Base-by-base conservation (phyloP, 2,329 filamentous ascomycete genomes). In the Aspergillus fijiensis region DNA sequence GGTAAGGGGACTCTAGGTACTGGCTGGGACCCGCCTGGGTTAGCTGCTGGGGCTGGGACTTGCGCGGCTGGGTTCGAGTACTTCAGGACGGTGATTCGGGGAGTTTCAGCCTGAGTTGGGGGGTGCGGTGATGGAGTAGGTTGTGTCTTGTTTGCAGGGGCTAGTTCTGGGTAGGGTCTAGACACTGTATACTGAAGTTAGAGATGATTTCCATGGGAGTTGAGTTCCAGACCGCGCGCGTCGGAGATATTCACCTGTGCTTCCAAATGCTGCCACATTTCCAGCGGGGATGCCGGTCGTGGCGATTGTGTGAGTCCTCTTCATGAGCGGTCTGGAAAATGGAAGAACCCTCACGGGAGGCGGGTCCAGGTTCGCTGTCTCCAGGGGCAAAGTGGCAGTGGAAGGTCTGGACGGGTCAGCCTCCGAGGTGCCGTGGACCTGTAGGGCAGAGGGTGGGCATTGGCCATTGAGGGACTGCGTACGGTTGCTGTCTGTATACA, bases 331-430 rank as follows among this genome's bases (percentile, higher is more conserved):
- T 57, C 70, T 76, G 27, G 68, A 56, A 58, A 80, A 81, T 2
- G 79, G 79, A 0, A 81, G 70, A 16, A 75, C 69, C 61, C 79
- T 64, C 60, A 72, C 78, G 21, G 79, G 79, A 16, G 79, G 79
- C n/a, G 80, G 67, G 55, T 73, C 66, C 50, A 74, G 63, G 33
- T 72, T 70, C 4, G 42, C 4, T 77, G 65, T n/a, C 67, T 60
- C 25, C 72, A 63, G 6, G 65, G 51, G 16, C 74, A 70, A 48
- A 70, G 71, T 68, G 6, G 69, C 63, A 6, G 72, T 73, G 6
- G 68, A 65, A 10, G 69, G 71, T 51, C 68, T 68, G 3, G 61
- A 52, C 6, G 42, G 7, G 14, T 33, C 47, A 29, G 27, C 23
- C 4, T 51, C 54, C 11, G 54, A 9, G 5, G 1, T 54, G 21